A percentile compares a stretch with the other conserved stretches of the same genome.
phyloP scores from a whole-genome alignment of 441 rosid species.

The Corymbia calophylla region DNA sequence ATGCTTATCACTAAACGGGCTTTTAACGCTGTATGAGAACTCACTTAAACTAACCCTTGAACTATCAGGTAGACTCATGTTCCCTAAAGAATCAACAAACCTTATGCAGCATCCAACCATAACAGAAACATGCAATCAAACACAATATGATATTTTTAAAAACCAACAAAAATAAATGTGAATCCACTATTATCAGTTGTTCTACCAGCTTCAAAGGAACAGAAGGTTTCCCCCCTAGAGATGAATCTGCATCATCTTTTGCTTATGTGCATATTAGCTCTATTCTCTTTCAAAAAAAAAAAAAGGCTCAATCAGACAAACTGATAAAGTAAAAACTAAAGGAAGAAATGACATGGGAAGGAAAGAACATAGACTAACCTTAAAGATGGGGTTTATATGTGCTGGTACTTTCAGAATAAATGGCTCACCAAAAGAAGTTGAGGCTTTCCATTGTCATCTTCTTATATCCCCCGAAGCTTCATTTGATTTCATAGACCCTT shows the following conservation, averaged over 20 bases:
- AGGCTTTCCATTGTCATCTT: not conserved
- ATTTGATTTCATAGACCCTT: not conserved
- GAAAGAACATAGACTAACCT: not conserved
- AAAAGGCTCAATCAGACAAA: not conserved
- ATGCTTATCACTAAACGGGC: not conserved
- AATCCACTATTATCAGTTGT: not conserved
- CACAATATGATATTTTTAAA: not conserved
- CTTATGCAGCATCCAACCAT: not conserved
- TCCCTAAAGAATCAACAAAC: not conserved
- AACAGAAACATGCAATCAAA: not conserved
- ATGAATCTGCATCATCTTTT: not conserved
- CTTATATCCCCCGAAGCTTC: not conserved
- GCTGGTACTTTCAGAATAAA: not conserved
- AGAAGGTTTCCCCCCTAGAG: not conserved
- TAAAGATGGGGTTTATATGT: not conserved
- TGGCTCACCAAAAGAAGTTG: not conserved
- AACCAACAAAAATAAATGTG: not conserved
- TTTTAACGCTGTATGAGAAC: not conserved
- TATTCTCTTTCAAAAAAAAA: not conserved
- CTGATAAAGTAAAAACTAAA: not conserved
- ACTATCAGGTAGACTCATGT: not conserved
- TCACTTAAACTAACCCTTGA: not conserved
- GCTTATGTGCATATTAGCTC: not conserved
- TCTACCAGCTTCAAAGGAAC: not conserved
- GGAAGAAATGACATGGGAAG: not conserved